Evolutionary conservation across 1,284 basidiomycete species (phyloP), one percentile per base, ranked within the genome.

Genomic region (Sporisorium scitamineum): DNA sequence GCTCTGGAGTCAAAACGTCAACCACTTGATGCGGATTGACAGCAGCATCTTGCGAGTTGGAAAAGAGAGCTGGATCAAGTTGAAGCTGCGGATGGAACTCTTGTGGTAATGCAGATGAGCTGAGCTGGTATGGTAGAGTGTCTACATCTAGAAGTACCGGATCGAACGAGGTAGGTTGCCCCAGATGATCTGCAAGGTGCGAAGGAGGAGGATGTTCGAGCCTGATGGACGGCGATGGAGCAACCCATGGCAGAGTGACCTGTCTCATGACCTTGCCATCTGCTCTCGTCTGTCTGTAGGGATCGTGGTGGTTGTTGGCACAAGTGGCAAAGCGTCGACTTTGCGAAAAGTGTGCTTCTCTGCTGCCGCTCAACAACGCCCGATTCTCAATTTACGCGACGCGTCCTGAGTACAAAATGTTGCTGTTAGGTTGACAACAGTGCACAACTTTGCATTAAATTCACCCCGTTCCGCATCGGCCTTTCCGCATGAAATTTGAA

Each of bases 221-320:
- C 20, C 34, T 34, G 59, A 18, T 52, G 26, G 39, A n/a, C 18
- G 54, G 58, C 22, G 52, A 37, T 22, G 56, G 53, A 56, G 61
- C 50, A 47, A 53, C 71, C 66, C 71, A 74, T 37, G 66, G 58
- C 59, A 74, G 31, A 48, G 62, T 70, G 9, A 62, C 55, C 34
- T 74, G 71, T 63, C 54, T 74, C 71, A 74, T 74, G 55, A 47
- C 60, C 44, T 52, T 39, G 53, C 32, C 69, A 59, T 71, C 14
- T 31, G 50, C 31, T 56, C 29, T 62, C 27, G 52, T 32, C 45
- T 50, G 13, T 47, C 16, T 39, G 29, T 14, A 11, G 32, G 31
- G 29, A 24, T 31, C 18, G n/a, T 41, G 31, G 42, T 41, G 42
- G 20, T 37, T 10, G 22, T 32, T 22, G 29, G 6, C 3, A 31